Conservation (phyloP, 73 alveolate species). For the Stentor roeselii region DNA sequence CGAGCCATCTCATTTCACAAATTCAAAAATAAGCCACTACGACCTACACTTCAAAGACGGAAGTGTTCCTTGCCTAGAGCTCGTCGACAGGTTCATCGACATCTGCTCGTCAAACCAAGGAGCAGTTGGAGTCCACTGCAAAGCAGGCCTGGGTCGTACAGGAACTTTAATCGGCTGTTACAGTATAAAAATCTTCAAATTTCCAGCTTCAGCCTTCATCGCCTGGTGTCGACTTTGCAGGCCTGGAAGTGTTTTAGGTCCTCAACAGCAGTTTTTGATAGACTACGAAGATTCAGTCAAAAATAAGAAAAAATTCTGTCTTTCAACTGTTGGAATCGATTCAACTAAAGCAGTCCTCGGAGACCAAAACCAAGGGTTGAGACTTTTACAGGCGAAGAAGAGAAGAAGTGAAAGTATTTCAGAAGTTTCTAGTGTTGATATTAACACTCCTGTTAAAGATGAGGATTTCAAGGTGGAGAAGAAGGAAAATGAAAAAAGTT, state of each 20-base stretch:
- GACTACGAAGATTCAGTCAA: not conserved
- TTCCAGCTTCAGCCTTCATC: constrained; percentile 79
- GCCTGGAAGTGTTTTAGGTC: constrained; percentile 86
- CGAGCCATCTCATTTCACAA: constrained; percentile 58
- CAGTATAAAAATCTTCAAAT: constrained; percentile 65
- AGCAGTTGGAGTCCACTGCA: constrained; percentile 92
- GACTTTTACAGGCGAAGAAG: not conserved
- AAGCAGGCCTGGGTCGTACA: constrained; percentile 97
- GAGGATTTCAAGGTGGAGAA: not conserved
- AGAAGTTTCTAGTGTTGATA: not conserved
- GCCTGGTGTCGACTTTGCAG: constrained; percentile 80
- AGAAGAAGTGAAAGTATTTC: not conserved
- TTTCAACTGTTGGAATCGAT: not conserved
- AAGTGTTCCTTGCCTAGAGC: constrained; percentile 82
- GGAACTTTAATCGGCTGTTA: constrained; percentile 89
- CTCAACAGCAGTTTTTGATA: constrained; percentile 31
- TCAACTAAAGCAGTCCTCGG: constrained; percentile 6
- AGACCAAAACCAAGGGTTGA: constrained; percentile 3
- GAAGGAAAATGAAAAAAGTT: not conserved
- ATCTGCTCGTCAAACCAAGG: constrained; percentile 74
- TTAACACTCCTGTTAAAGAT: not conserved
- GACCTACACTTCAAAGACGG: constrained; percentile 95
- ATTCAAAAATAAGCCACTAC: constrained; percentile 66
- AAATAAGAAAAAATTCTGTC: no score
- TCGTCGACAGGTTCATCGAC: constrained; percentile 69